Base-by-base conservation (phyloP, 306 rosid species). In the Acacia crassicarpa region DNA sequence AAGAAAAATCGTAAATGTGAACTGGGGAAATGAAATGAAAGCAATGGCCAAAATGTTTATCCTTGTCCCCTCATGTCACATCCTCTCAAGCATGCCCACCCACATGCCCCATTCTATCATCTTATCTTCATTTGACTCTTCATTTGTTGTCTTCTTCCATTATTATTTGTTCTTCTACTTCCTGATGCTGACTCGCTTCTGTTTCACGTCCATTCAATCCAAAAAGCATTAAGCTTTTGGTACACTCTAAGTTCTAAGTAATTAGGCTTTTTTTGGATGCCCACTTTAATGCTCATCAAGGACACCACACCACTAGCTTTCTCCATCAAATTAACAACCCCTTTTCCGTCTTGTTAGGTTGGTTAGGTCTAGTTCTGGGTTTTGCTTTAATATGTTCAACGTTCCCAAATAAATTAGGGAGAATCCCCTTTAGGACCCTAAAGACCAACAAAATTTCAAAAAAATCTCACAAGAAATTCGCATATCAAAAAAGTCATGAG, bases 101-200 rank as follows among this genome's bases (percentile, higher is more conserved):
- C 88, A 86, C 89, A 83, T 63, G 83, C 85, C 76, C 84, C 44
- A 54, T 68, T 62, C 14, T 30, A 30, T 70, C 62, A 61, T 75
- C 90, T 83, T 87, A 83, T 85, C 94, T 82, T 78, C 54, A 63
- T 78, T 88, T 91, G 93, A 89, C 93, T 78, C 87, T 82, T 85
- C 30, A 62, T 81, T 85, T 88, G 93, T 85, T 85, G 84, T 88
- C 72, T 82, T 85, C 20, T 15, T 78, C 48, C 46, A 17, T 38
- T 40, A 40, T 77, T 43, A 44, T 59, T 48, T 62, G 7, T 1
- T 13, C 40, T 62, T 27, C 63, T 20, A 16, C n/a, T 78, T 79
- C 81, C 20, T 74, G 81, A 84, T 81, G 81, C 45, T 13, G 87
- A 88, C 79, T 20, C 22, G 61, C 67, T 77, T 65, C 20, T 17